Percentiles rank a stretch among this genome's conserved stretches.
Conservation (phyloP, 75 land plant species). For the Sequoia sempervirens region DNA sequence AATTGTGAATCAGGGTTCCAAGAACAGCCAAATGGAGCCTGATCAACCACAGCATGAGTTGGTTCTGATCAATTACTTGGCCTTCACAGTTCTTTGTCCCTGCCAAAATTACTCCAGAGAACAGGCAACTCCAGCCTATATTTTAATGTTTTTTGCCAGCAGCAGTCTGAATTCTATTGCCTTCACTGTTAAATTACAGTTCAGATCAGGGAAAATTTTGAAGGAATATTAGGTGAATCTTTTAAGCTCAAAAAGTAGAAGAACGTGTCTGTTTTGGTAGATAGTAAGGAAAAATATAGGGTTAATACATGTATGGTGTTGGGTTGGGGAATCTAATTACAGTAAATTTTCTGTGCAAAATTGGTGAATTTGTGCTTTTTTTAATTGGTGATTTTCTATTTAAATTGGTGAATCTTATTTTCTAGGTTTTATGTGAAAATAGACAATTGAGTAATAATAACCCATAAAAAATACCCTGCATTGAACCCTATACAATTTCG, state of each 20-base stretch:
- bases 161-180: neutral
- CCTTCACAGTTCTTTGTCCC: neutral
- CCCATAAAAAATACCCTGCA: neutral
- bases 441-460: neutral
- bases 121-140: neutral
- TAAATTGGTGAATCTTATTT: too few relatives aligned
- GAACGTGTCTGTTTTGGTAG: neutral
- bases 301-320: neutral
- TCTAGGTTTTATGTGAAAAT: neutral
- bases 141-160: neutral
- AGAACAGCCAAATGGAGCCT: neutral
- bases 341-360: neutral
- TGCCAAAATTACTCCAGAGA: neutral
- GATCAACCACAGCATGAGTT: neutral
- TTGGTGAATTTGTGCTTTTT: neutral
- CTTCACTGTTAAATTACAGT: neutral
- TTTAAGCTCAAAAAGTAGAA: neutral
- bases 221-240: neutral
- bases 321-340: neutral
- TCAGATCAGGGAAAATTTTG: neutral
- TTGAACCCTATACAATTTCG: neutral
- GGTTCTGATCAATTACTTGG: neutral
- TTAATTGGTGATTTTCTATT: too few relatives aligned
- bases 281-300: neutral
- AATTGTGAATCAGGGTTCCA: neutral